Percentiles rank a stretch among this genome's conserved stretches.
Evolutionary conservation across 1,139 yeast species (phyloP).

Genomic region (Diutina sp.): DNA sequence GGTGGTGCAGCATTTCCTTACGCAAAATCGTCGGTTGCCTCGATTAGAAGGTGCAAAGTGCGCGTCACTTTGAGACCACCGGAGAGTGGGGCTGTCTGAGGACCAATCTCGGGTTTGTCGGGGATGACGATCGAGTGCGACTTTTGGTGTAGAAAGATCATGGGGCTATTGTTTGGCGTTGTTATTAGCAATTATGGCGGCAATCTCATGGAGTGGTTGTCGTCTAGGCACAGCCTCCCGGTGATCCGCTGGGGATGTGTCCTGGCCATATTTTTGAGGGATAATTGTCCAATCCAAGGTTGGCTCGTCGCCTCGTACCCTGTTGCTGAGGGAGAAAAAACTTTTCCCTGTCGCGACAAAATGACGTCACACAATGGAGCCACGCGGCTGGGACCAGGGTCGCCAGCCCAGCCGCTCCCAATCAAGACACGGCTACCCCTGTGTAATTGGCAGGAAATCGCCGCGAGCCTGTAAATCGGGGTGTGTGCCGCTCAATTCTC

Average conservation of each 20-base stretch:
- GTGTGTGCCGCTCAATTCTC: not conserved
- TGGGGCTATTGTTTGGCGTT: not conserved
- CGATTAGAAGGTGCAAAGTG: not conserved
- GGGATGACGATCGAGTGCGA: not conserved
- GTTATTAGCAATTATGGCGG: not conserved
- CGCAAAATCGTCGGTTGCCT: not conserved
- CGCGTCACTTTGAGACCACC: not conserved
- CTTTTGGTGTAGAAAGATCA: not conserved
- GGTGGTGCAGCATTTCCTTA: not conserved
- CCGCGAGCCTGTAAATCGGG: not conserved
- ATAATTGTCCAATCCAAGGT: not conserved
- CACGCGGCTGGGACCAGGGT: not conserved
- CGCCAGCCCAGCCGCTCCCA: not conserved
- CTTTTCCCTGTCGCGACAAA: not conserved
- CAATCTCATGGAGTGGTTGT: not conserved
- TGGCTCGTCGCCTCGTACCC: not conserved
- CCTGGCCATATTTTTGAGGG: not conserved
- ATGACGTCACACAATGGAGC: not conserved
- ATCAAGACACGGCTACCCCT: not conserved
- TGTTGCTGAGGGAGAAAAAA: not conserved
- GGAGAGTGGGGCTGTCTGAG: no score
- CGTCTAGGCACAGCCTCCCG: not conserved
- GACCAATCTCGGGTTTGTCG: no score
- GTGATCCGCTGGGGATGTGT: not conserved
- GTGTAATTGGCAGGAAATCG: not conserved